Evolutionary conservation across 169 alveolate genomes (phyloP).

Genomic region (Cryptosporidium viatorum): DNA sequence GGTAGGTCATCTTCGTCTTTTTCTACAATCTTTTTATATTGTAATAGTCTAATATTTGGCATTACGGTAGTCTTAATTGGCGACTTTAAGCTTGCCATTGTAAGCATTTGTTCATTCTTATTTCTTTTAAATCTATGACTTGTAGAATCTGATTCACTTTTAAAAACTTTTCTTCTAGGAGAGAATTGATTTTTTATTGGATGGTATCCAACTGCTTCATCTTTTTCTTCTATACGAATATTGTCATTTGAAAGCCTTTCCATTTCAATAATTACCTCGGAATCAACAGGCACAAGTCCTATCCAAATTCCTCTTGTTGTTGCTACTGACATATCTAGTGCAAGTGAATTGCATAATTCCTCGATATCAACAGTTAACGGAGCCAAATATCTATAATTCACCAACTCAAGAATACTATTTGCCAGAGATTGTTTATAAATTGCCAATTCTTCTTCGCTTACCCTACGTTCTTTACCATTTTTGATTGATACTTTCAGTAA

Average conservation of each 20-base stretch:
- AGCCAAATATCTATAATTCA: slow-evolving; percentile 54
- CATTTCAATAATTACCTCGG: slow-evolving; percentile 52
- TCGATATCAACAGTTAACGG: slow-evolving; percentile 31
- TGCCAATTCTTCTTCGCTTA: slow-evolving; percentile 1
- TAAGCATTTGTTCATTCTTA: neutral
- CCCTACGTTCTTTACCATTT: slow-evolving; percentile 28
- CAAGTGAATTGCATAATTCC: slow-evolving; percentile 29
- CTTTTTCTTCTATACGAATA: neutral
- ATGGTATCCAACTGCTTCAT: slow-evolving; percentile 42
- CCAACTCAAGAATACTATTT: neutral
- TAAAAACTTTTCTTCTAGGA: slow-evolving; percentile 17
- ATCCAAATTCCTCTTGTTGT: slow-evolving; percentile 69
- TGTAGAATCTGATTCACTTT: neutral
- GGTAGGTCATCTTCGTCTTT: slow-evolving; percentile 69
- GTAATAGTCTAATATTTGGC: slow-evolving; percentile 51
- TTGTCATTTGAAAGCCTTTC: slow-evolving; percentile 16
- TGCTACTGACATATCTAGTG: slow-evolving; percentile 53
- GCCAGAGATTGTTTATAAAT: neutral
- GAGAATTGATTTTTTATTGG: slow-evolving; percentile 50
- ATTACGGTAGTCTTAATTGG: slow-evolving; percentile 61
- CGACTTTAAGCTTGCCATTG: slow-evolving; percentile 17
- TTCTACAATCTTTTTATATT: slow-evolving; percentile 67
- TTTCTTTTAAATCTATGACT: slow-evolving; percentile 5
- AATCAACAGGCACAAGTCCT: slow-evolving; percentile 64
- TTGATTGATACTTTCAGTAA: slow-evolving; percentile 3